Conservation (phyloP, 75 land plant genomes). For the Larix kaempferi region DNA sequence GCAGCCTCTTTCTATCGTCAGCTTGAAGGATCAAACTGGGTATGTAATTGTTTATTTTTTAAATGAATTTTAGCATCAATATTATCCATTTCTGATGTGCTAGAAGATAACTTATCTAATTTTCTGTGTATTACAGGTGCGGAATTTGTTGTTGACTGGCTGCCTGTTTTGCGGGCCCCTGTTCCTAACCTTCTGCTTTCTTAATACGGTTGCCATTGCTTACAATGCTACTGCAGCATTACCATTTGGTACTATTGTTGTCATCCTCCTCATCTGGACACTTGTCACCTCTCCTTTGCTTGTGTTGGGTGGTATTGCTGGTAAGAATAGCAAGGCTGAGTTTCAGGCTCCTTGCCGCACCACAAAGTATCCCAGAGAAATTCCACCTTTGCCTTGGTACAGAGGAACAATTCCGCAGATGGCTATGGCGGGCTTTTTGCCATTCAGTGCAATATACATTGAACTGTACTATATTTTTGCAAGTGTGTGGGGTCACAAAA, state of each 20-base stretch:
- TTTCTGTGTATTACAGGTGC: constrained; percentile 24
- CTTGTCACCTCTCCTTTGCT: constrained; percentile 66
- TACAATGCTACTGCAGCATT: constrained; percentile 69
- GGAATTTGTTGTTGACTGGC: constrained; percentile 55
- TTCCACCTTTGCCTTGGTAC: constrained; percentile 69
- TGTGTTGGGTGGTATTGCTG: constrained; percentile 77
- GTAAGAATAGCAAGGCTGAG: constrained; percentile 64
- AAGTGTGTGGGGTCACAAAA: constrained; percentile 79
- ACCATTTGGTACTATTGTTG: constrained; percentile 72
- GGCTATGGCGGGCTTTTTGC: constrained; percentile 77
- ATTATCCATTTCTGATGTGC: too few relatives aligned
- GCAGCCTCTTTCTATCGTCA: constrained; percentile 61
- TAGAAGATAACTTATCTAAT: neutral
- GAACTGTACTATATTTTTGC: constrained; percentile 80
- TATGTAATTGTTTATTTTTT: constrained; percentile 10
- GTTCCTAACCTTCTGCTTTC: constrained; percentile 63
- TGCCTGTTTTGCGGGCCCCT: constrained; percentile 71
- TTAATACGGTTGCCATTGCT: constrained; percentile 66
- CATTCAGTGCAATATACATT: constrained; percentile 78
- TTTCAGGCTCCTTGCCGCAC: constrained; percentile 80
- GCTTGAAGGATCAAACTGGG: constrained; percentile 71
- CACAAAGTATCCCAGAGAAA: constrained; percentile 69
- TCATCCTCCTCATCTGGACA: constrained; percentile 63
- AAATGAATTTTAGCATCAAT: too few relatives aligned
- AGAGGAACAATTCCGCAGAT: constrained; percentile 61